A percentile compares a stretch with the other conserved stretches of the same genome.
Conservation (phyloP, 352 stramenopile genomes). For the Globisporangium splendens region DNA sequence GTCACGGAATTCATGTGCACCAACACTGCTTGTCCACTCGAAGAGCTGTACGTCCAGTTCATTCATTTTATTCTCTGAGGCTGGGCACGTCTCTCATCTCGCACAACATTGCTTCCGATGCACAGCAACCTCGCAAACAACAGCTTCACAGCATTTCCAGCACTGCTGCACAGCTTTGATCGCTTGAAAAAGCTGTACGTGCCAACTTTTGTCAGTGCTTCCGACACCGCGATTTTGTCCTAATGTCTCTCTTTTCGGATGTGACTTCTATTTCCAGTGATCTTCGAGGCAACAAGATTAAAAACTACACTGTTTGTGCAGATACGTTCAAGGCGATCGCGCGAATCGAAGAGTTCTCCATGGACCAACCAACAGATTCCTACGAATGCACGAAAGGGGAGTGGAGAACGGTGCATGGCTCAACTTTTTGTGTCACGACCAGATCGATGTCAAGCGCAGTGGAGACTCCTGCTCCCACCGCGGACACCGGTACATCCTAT, state of each 20-base stretch:
- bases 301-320: constrained; percentile 33
- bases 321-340: constrained; percentile 23
- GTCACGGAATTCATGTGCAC: neutral
- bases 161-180: constrained; percentile 6
- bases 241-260: neutral
- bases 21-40: neutral
- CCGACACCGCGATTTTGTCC: no score
- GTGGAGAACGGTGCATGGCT: constrained; percentile 28
- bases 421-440: constrained; percentile 32
- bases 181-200: constrained; percentile 28
- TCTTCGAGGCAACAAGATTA: neutral
- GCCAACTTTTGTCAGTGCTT: no score
- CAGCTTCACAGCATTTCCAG: constrained; percentile 24
- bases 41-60: constrained; percentile 14
- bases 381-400: constrained; percentile 18
- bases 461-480: no score
- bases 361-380: constrained; percentile 8
- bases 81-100: no score
- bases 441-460: neutral
- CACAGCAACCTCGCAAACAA: constrained; percentile 41
- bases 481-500: neutral
- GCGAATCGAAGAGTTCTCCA: constrained; percentile 9
- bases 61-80: neutral
- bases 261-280: neutral
- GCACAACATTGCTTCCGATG: no score